Evolutionary conservation across 345 rosid species (phyloP), one percentile per base, ranked within the genome.

Genomic region (Cardamine chenopodiifolia): DNA sequence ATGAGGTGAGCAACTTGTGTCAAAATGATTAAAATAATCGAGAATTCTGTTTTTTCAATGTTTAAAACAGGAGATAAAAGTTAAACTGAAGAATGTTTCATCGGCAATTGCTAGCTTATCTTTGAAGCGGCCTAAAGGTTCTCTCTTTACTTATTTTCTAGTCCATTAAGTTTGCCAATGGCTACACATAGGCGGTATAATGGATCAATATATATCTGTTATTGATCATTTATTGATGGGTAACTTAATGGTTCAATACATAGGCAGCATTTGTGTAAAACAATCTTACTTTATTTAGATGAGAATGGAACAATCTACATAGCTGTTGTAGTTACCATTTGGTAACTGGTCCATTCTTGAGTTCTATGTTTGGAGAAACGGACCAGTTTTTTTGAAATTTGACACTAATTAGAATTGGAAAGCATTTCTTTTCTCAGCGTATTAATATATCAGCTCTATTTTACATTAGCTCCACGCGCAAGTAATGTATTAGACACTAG

Each of bases 41-140:
- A 70, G 23, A 15, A 15, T 8, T 72, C 20, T 79, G 54, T 66
- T 67, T 68, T 68, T 79, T 56, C 66, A 62, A 70, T 66, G 70
- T 78, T 45, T 56, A 47, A 47, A 60, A 69, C 86, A 90, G 99
- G 89, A 78, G 48, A 68, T 48, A 66, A 90, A 81, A 83, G 86
- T 86, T 58, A 92, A 85, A 81, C 83, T 89, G 80, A 92, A 89
- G 89, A 89, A 89, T 79, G 87, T 89, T 55, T 86, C 97, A 4
- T 92, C 97, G 97, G 98, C 97, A 80, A 87, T 91, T 48, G 53
- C 92, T 71, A 81, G 90, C 85, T 83, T 92, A 42, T 70, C 90
- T 77, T 72, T 82, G 87, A 90, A 88, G 86, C 85, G 78, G 80
- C 66, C 77, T 81, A 84, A 90, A 78, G 99, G 99, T 94, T 49